Conservation (phyloP, 2,329 filamentous ascomycete genomes). For the Fusarium mangiferae region DNA sequence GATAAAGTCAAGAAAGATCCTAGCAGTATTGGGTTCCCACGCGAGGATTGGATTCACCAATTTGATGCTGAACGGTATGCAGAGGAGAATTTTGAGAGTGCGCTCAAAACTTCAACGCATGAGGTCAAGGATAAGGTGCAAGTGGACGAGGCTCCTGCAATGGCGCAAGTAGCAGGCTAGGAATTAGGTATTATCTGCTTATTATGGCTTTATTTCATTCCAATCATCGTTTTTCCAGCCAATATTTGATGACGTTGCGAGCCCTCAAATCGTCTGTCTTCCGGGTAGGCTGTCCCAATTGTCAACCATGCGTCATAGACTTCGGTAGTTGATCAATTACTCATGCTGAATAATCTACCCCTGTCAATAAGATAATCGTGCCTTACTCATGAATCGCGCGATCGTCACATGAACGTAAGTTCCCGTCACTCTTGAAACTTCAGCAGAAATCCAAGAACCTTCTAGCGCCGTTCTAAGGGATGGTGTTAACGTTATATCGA, state of each 20-base stretch:
- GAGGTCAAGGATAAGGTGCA: not conserved
- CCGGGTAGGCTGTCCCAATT: not conserved
- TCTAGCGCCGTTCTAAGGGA: not conserved
- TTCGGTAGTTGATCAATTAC: not conserved
- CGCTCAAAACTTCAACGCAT: not conserved
- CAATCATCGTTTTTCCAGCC: too few species aligned
- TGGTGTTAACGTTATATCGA: not conserved
- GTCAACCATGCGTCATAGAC: slow-evolving; percentile 4
- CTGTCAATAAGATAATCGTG: too few species aligned
- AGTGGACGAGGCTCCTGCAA: not conserved
- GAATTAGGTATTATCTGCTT: not conserved
- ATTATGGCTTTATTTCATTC: not conserved
- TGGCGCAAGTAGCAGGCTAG: not conserved
- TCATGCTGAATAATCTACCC: slow-evolving; percentile 11
- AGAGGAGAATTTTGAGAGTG: slow-evolving; percentile 29
- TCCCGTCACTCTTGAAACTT: not conserved
- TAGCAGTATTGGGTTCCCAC: slow-evolving; percentile 20
- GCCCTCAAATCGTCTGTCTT: too few species aligned
- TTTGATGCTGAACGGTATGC: slow-evolving; percentile 36
- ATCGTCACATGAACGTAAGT: not conserved
- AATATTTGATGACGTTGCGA: not conserved
- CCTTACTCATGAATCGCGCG: not conserved
- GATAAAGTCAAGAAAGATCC: slow-evolving; percentile 28
- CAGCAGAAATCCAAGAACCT: not conserved
- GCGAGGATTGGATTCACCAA: slow-evolving; percentile 37